These are phyloP conservation scores for Tremella mesenterica DNA, from an alignment of 768 basidiomycete species.

Conservation along the genomic window DNA sequence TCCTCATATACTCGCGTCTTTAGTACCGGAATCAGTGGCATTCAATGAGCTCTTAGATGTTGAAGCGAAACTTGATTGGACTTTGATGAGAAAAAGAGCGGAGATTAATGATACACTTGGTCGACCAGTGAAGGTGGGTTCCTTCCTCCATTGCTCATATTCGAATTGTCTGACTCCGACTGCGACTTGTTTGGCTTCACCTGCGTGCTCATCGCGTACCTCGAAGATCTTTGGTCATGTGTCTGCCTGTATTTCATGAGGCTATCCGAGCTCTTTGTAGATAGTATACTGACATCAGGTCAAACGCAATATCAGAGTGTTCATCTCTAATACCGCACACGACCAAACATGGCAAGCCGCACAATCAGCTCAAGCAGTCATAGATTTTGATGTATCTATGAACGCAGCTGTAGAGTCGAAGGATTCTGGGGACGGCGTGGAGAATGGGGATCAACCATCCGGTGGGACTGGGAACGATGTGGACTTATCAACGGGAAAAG, in stretches of 20 bases:
- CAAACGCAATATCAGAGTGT: conserved; percentile 72
- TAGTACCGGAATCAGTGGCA: conserved; percentile 74
- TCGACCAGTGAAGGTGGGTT: conserved; percentile 59
- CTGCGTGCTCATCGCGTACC: no score
- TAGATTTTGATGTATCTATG: conserved; percentile 6
- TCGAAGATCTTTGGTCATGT: no score
- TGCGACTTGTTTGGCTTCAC: no score
- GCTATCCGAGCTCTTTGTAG: not conserved
- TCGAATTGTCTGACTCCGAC: no score
- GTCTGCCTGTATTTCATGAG: no score
- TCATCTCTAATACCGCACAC: conserved; percentile 77
- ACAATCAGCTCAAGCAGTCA: conserved; percentile 18
- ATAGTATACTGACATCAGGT: conserved; percentile 50
- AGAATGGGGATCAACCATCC: no score
- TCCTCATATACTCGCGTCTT: conserved; percentile 57
- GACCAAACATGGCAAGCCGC: conserved; percentile 72
- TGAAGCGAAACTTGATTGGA: conserved; percentile 91
- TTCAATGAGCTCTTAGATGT: conserved; percentile 77
- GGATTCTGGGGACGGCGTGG: no score
- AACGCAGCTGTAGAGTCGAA: conserved; percentile 2
- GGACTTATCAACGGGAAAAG: conserved; percentile 74
- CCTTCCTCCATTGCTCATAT: no score
- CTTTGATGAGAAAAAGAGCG: conserved; percentile 76
- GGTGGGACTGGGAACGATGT: conserved; percentile 12
- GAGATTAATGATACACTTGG: conserved; percentile 85